Conservation (phyloP, 169 alveolate species). For the Cyclospora cayetanensis region DNA sequence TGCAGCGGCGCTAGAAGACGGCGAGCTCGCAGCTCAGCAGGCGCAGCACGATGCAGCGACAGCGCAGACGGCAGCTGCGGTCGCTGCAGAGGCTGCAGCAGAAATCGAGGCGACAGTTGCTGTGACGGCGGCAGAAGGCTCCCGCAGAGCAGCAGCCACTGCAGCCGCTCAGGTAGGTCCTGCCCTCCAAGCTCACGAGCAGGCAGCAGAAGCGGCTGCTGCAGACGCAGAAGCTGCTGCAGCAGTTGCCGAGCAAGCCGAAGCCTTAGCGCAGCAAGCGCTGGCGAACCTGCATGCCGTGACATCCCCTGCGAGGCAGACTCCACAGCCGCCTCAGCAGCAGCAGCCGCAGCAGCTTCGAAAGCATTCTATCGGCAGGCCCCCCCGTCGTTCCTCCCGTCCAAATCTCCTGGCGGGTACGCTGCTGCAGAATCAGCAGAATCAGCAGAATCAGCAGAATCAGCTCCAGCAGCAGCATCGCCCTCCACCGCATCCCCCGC, state of each 20-base stretch:
- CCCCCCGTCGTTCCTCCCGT: constrained; percentile 11
- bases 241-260: constrained; percentile 22
- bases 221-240: constrained; percentile 33
- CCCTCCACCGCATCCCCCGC: constrained; percentile 2
- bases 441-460: constrained; percentile 21
- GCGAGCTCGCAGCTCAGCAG: constrained; percentile 32
- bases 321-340: background rate
- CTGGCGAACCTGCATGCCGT: background rate
- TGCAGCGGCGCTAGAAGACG: constrained; percentile 29
- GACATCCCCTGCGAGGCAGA: background rate
- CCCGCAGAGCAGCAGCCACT: constrained; percentile 30
- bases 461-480: constrained; percentile 15
- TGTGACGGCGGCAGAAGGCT: background rate
- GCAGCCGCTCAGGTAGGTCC: constrained; percentile 24
- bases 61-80: constrained; percentile 9
- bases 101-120: background rate
- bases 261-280: constrained; percentile 10
- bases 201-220: constrained; percentile 1
- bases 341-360: constrained; percentile 43
- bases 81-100: background rate
- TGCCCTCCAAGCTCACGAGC: background rate
- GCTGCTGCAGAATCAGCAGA: background rate
- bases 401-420: background rate
- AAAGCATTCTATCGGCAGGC: background rate
- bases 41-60: constrained; percentile 36